phyloP scores from a whole-genome alignment of 1,139 yeast genomes.

The Debaryomycetaceae sp. region DNA sequence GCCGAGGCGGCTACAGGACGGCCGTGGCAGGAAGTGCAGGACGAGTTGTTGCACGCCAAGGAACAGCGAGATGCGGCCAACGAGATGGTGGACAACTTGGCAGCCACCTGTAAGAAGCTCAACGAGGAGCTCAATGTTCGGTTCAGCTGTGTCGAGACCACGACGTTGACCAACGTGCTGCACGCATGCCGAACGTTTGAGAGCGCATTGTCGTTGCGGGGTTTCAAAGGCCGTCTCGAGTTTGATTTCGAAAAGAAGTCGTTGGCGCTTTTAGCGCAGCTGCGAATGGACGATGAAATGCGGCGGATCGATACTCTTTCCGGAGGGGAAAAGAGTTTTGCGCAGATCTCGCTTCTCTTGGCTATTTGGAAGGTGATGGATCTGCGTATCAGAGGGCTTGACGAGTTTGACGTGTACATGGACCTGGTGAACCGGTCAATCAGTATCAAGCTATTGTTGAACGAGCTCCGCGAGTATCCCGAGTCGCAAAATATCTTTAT shows the following conservation, averaged over 20 bases:
- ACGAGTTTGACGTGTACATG: constrained; percentile 97
- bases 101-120: constrained; percentile 15
- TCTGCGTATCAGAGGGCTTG: constrained; percentile 77
- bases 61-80: constrained; percentile 19
- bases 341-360: constrained; percentile 78
- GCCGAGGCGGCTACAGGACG: constrained; percentile 27
- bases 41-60: constrained; percentile 16
- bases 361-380: constrained; percentile 94
- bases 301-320: constrained; percentile 78
- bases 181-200: constrained; percentile 39
- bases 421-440: constrained; percentile 83
- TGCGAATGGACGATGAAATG: constrained; percentile 45
- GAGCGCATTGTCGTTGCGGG: constrained; percentile 52
- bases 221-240: constrained; percentile 60
- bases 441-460: constrained; percentile 65
- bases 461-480: constrained; percentile 48
- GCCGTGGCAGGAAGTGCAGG: constrained; percentile 27
- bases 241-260: constrained; percentile 47
- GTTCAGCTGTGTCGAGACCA: constrained; percentile 36
- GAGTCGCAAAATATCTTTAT: constrained; percentile 83
- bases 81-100: constrained; percentile 8
- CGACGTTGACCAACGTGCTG: constrained; percentile 20
- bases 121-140: constrained; percentile 34
- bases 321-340: constrained; percentile 94
- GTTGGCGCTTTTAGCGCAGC: constrained; percentile 47